phyloP scores from a whole-genome alignment of 2,329 filamentous ascomycete genomes.

The Ophiognomonia clavigignenti-juglandacearum region DNA sequence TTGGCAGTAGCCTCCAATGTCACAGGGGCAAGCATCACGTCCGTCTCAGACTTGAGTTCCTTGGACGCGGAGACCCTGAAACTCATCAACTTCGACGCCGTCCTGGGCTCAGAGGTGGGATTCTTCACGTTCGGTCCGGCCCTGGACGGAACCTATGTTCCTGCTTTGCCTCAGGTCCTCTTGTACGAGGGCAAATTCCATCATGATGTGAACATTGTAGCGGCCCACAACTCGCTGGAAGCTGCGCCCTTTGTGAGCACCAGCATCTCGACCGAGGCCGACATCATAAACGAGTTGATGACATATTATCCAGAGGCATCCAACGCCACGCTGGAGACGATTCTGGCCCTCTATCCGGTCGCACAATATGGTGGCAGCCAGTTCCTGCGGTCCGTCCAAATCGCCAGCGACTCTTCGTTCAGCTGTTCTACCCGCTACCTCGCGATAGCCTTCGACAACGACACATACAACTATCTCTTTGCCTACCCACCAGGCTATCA shows the following conservation, averaged over 20 bases:
- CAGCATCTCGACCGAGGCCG: conserved; percentile 33
- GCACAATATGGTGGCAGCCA: conserved; percentile 39
- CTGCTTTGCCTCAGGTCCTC: conserved; percentile 23
- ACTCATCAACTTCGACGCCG: conserved; percentile 20
- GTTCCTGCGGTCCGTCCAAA: conserved; percentile 34
- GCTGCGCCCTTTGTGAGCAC: conserved; percentile 36
- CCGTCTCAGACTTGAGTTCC: conserved; percentile 25
- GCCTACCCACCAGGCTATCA: conserved; percentile 48
- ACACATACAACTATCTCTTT: conserved; percentile 48
- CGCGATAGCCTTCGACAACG: conserved; percentile 37
- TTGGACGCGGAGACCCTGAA: conserved; percentile 19
- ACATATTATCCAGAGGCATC: conserved; percentile 17
- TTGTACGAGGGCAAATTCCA: conserved; percentile 27
- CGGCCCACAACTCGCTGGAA: conserved; percentile 41
- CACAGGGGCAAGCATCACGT: conserved; percentile 23
- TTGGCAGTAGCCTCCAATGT: conserved; percentile 4
- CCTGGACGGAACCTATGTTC: conserved; percentile 25
- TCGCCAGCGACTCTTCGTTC: conserved; percentile 39
- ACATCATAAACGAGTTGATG: conserved; percentile 34
- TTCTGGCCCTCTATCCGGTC: conserved; percentile 33
- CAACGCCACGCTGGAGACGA: conserved; percentile 28
- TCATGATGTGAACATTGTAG: conserved; percentile 39
- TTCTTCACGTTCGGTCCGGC: conserved; percentile 27
- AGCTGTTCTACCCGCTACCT: conserved; percentile 49
- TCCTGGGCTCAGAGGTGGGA: conserved; percentile 20